Percentiles rank a stretch among this genome's conserved stretches.
Conservation (phyloP, 1,284 basidiomycete species). For the Irpex lacteus region DNA sequence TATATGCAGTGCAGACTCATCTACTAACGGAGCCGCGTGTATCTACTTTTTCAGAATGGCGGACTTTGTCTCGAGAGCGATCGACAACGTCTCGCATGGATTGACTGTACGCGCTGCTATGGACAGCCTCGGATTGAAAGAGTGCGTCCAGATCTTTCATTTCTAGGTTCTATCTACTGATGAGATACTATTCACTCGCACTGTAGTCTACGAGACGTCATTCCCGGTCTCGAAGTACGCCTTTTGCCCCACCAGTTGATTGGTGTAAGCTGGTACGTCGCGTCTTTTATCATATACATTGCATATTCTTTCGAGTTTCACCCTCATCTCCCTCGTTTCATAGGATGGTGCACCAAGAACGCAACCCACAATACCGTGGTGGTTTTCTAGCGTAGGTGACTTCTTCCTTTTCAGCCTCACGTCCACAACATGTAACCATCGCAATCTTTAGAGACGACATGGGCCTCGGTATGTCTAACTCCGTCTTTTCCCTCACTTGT, state of each 20-base stretch:
- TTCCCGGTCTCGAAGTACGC: conserved; percentile 62
- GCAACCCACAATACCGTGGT: conserved; percentile 43
- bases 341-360: conserved; percentile 63
- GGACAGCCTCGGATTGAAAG: conserved; percentile 45
- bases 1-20: too few relatives aligned
- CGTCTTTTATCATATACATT: too few relatives aligned
- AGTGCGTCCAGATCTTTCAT: conserved; percentile 28
- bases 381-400: conserved; percentile 71
- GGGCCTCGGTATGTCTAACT: conserved; percentile 61
- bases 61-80: conserved; percentile 55
- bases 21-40: not conserved
- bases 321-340: conserved; percentile 1
- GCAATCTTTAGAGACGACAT: conserved; percentile 71
- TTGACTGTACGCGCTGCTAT: conserved; percentile 49
- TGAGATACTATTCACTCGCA: not conserved
- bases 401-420: conserved; percentile 3
- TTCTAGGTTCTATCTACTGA: not conserved
- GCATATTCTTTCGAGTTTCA: too few relatives aligned
- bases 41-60: conserved; percentile 40
- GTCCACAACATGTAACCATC: not conserved
- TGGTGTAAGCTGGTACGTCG: conserved; percentile 62
- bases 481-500: not conserved
- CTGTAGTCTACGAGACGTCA: conserved; percentile 45
- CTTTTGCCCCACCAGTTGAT: conserved; percentile 71
- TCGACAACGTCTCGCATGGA: conserved; percentile 53